Base-by-base conservation (phyloP, 148 eudicot species). In the Simmondsia chinensis region DNA sequence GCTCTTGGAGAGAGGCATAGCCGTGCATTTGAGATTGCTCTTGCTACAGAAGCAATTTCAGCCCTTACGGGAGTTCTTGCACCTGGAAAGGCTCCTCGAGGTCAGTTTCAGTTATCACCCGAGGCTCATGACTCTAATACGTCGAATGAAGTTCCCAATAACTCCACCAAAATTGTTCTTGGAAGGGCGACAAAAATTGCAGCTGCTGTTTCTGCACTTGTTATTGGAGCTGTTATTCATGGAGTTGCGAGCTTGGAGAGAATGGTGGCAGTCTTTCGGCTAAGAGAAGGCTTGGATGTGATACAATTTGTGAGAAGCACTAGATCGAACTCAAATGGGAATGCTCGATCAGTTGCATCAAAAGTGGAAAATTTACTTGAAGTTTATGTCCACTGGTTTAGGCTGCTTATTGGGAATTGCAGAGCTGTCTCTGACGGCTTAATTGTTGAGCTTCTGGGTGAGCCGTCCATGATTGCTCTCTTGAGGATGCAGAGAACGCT, bases 331-430 rank as follows among this genome's bases (percentile, higher is more conserved):
- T 68, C 88, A n/a, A 93, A 93, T 55, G 96, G 94, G 39, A 82
- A 52, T 74, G 71, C 89, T 33, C 83, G 99, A 38, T 70, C 86
- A 23, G 40, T 56, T 38, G 79, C 61, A 32, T 55, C 52, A 16
- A 93, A 73, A 71, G 66, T 63, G 35, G 99, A 93, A 51, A 86
- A 54, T 52, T 48, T 69, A 43, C 71, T 77, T 75, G 99, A 93
- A 66, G 75, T 86, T 50, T 75, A 82, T 55, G 70, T 77, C 20
- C 87, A 79, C 57, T 86, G 89, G 96, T 93, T 82, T 66, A 74
- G 99, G 70, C 82, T 93, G 36, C 89, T 93, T 75, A 76, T 93
- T 33, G 99, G 99, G 21, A 93, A 93, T 60, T 93, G 89, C 70
- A 79, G 84, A 70, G 64, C 83, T 2, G 72, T 93, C 42, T 79